A percentile compares a stretch with the other conserved stretches of the same genome.
These are phyloP conservation scores for Rhododendron griersonianum DNA, from an alignment of 148 eudicot genomes.

Conservation along the genomic window DNA sequence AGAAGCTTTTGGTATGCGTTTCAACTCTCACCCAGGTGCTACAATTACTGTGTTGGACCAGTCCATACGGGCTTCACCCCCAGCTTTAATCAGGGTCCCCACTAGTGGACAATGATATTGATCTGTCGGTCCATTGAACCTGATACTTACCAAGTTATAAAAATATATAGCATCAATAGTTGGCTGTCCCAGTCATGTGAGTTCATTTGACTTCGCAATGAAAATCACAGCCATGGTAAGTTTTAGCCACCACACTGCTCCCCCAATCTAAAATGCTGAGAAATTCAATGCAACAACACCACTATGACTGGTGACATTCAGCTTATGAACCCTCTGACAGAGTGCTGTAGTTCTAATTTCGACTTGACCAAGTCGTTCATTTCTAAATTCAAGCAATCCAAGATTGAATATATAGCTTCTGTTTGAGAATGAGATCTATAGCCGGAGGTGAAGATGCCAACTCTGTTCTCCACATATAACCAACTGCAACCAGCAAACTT, in stretches of 20 bases:
- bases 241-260: background rate
- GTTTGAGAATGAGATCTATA: conserved; percentile 46
- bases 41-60: background rate
- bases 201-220: background rate
- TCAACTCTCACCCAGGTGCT: background rate
- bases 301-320: background rate
- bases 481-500: conserved; percentile 88
- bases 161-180: no score
- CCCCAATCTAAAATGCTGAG: background rate
- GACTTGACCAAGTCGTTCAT: conserved; percentile 7
- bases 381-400: conserved; percentile 46
- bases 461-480: conserved; percentile 49
- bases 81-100: background rate
- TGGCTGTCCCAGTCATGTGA: background rate
- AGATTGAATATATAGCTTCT: conserved; percentile 42
- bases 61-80: background rate
- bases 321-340: background rate
- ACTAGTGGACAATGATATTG: background rate
- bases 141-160: background rate
- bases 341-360: conserved; percentile 1
- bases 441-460: conserved; percentile 60
- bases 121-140: background rate
- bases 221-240: background rate
- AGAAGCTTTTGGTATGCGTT: background rate
- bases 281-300: background rate